These are phyloP conservation scores for Pseudogymnoascus sp. DNA, from an alignment of 2,329 filamentous ascomycete genomes.

Conservation along the genomic window DNA sequence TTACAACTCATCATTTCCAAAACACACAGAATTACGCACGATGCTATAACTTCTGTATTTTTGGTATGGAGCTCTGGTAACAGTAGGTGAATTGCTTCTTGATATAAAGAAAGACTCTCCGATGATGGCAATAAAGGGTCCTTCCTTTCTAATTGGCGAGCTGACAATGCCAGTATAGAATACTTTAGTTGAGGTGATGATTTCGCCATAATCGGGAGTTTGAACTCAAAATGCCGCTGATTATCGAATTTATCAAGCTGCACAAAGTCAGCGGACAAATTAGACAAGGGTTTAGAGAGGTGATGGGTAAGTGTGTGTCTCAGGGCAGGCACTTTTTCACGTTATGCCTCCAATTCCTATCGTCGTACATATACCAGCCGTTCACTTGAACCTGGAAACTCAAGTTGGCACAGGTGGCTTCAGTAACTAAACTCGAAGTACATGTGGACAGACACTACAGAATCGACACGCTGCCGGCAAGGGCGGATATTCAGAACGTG, in stretches of 20 bases:
- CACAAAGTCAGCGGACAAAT: neutral
- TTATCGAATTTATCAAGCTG: conserved; percentile 46
- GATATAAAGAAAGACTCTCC: conserved; percentile 40
- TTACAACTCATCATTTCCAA: conserved; percentile 45
- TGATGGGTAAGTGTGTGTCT: no score
- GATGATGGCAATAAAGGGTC: conserved; percentile 31
- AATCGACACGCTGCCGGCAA: no score
- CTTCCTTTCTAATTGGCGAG: conserved; percentile 42
- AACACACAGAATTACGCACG: conserved; percentile 45
- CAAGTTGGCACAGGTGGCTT: no score
- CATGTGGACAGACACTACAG: no score
- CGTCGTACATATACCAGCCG: no score
- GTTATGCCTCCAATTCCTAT: no score
- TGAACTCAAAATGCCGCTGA: conserved; percentile 39
- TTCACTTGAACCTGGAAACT: no score
- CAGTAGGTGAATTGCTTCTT: conserved; percentile 42
- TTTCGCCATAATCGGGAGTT: conserved; percentile 39
- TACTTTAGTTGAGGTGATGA: conserved; percentile 37
- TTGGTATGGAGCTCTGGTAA: conserved; percentile 39
- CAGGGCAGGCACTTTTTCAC: no score
- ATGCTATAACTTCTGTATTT: conserved; percentile 41
- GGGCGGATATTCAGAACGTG: no score
- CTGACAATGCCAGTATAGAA: conserved; percentile 43
- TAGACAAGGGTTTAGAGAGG: no score
- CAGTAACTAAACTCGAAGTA: no score